Evolutionary conservation across 768 basidiomycete species (phyloP), one percentile per base, ranked within the genome.

Genomic region (Tylopilus plumbeoviolaceoides): DNA sequence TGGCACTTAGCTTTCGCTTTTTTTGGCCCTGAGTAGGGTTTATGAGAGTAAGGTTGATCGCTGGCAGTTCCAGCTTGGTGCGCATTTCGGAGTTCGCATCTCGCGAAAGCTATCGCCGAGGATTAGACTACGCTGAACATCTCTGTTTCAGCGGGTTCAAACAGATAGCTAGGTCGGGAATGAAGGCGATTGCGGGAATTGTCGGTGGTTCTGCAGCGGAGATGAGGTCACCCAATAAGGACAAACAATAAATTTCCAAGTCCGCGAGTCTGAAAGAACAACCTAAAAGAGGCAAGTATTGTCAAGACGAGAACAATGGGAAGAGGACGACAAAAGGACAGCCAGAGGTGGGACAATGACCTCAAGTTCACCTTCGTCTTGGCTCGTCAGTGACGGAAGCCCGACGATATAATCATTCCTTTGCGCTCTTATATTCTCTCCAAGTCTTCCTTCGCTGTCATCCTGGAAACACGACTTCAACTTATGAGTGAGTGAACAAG

Each of bases 221-320:
- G 21, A 39, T 51, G 20, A 50, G 42, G 7, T 18, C 21, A 42
- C 48, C 40, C 33, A 58, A 63, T 40, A 56, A 9, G 31, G 4
- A 42, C 44, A 62, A 62, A 60, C 42, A 62, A 61, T 43, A 35
- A 1, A 40, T 5, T 47, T 47, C 0, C 25, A 50, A 55, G 61
- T 54, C 63, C 57, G 65, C 64, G 64, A 47, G 23, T 3, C 4
- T 59, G 40, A 56, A 62, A 52, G 60, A 42, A 40, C 17, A 30
- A 14, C 17, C 61, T 10, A 42, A 60, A 60, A 45, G 14, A 53
- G 54, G 65, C 18, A 48, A 42, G 47, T 50, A 52, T 68, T 68
- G 61, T 68, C 54, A 54, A 36, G 44, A 66, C 60, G 57, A 68
- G 39, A 50, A 67, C 67, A 64, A 68, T 60, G 67, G 9, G 18